Evolutionary conservation across 176 grass and related monocot species (phyloP).

Genomic region (Chrysopogon serrulatus): DNA sequence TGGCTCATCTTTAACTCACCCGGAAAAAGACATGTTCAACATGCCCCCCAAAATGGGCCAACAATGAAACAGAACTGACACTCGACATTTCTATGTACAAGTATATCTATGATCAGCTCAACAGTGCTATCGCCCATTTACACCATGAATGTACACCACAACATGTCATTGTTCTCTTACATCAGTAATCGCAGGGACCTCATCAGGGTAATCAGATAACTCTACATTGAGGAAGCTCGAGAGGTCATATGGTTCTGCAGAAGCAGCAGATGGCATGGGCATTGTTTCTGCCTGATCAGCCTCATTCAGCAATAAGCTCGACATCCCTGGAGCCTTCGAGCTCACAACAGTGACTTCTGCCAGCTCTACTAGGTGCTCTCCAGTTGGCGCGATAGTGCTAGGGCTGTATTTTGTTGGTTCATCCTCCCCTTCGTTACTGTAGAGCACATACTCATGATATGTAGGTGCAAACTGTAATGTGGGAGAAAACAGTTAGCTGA

Average conservation of each 20-base stretch:
- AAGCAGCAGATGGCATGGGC: constrained; percentile 36
- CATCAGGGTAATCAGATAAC: constrained; percentile 42
- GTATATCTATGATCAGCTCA: constrained; percentile 22
- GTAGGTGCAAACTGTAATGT: constrained; percentile 73
- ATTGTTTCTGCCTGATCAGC: constrained; percentile 45
- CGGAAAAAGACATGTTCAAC: not conserved
- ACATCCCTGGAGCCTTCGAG: constrained; percentile 17
- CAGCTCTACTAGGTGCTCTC: constrained; percentile 66
- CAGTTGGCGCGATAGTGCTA: constrained; percentile 52
- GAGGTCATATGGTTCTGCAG: constrained; percentile 41
- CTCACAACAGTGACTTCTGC: constrained; percentile 16
- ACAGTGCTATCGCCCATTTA: not conserved
- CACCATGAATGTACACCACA: not conserved
- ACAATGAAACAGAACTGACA: not conserved
- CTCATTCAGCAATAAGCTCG: constrained; percentile 11
- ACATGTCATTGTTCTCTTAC: constrained; percentile 11
- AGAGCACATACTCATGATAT: constrained; percentile 92
- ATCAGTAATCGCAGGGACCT: constrained; percentile 43
- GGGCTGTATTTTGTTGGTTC: constrained; percentile 67
- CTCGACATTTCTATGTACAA: constrained; percentile 31
- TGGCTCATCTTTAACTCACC: not conserved
- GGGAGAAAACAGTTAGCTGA: not conserved
- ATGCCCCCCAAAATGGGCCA: not conserved
- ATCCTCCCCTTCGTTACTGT: constrained; percentile 57
- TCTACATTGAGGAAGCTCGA: constrained; percentile 41